Evolutionary conservation across 2,329 filamentous ascomycete species (phyloP).

Genomic region (Escovopsis weberi): DNA sequence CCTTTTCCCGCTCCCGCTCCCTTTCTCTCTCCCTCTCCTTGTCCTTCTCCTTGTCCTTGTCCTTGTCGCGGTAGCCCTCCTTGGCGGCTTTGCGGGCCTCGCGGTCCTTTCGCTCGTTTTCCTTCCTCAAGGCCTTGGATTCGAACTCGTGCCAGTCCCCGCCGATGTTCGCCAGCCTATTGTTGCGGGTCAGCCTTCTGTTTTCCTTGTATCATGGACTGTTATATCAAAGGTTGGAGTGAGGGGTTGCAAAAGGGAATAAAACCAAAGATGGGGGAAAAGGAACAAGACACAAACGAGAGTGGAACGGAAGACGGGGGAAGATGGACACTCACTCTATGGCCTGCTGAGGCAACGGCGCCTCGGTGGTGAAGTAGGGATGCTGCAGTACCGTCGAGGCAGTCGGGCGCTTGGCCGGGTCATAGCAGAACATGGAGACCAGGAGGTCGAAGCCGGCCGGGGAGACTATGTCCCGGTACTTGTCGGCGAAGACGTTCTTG

Average conservation of each 20-base stretch:
- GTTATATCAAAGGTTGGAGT: too few species aligned
- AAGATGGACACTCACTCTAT: conserved; percentile 50
- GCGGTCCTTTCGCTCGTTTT: conserved; percentile 57
- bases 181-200: conserved; percentile 6
- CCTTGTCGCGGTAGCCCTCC: conserved; percentile 20
- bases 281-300: conserved; percentile 10
- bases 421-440: conserved; percentile 73
- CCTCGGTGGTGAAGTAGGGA: conserved; percentile 74
- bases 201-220: conserved; percentile 12
- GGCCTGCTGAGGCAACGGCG: conserved; percentile 62
- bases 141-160: conserved; percentile 99
- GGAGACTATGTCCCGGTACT: conserved; percentile 64
- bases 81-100: conserved; percentile 34
- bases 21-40: too few species aligned
- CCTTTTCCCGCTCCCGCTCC: conserved; percentile 7
- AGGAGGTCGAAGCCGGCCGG: conserved; percentile 74
- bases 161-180: conserved; percentile 60
- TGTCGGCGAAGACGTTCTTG: conserved; percentile 64
- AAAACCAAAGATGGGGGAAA: neutral
- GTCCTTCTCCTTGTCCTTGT: conserved; percentile 19
- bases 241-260: too few species aligned
- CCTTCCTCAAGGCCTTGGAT: conserved; percentile 83
- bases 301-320: conserved; percentile 1
- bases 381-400: conserved; percentile 77
- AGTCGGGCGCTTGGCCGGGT: conserved; percentile 69